Conservation (phyloP, 2,329 filamentous ascomycete genomes). For the Phaeomoniella chlamydospora region DNA sequence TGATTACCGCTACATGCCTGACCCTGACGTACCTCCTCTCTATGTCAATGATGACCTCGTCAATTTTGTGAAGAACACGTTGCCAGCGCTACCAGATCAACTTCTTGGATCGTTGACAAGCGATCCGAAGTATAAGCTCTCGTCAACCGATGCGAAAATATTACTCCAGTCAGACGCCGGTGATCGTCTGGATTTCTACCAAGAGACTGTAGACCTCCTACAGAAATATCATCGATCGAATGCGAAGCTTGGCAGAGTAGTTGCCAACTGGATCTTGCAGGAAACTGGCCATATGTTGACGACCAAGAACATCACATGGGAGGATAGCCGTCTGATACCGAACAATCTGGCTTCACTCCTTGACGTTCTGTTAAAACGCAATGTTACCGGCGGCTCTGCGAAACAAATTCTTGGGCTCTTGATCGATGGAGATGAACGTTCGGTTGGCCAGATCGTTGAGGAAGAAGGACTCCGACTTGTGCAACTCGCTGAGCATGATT, state of each 20-base stretch:
- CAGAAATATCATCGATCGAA: constrained; percentile 12
- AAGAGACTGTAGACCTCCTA: constrained; percentile 26
- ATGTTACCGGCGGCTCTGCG: constrained; percentile 40
- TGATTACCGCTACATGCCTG: constrained; percentile 97
- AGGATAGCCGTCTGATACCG: constrained; percentile 19
- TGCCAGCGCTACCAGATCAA: constrained; percentile 60
- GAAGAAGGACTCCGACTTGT: constrained; percentile 40
- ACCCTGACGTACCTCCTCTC: constrained; percentile 75
- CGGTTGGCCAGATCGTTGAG: constrained; percentile 38
- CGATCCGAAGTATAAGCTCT: constrained; percentile 48
- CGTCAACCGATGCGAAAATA: constrained; percentile 68
- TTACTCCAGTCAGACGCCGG: constrained; percentile 66
- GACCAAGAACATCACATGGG: constrained; percentile 35
- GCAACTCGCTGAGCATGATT: constrained; percentile 41
- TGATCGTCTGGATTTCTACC: constrained; percentile 66
- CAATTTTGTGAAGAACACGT: constrained; percentile 40
- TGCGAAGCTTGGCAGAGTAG: constrained; percentile 28
- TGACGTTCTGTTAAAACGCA: constrained; percentile 23
- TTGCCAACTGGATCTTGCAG: constrained; percentile 59
- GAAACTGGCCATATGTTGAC: constrained; percentile 52
- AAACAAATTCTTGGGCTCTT: constrained; percentile 44
- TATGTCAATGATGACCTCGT: constrained; percentile 60
- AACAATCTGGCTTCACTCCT: constrained; percentile 30
- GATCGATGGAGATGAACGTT: constrained; percentile 34
- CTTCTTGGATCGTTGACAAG: constrained; percentile 48